Conservation (phyloP, 2,329 filamentous ascomycete genomes). For the Neopestalotiopsis sp. region DNA sequence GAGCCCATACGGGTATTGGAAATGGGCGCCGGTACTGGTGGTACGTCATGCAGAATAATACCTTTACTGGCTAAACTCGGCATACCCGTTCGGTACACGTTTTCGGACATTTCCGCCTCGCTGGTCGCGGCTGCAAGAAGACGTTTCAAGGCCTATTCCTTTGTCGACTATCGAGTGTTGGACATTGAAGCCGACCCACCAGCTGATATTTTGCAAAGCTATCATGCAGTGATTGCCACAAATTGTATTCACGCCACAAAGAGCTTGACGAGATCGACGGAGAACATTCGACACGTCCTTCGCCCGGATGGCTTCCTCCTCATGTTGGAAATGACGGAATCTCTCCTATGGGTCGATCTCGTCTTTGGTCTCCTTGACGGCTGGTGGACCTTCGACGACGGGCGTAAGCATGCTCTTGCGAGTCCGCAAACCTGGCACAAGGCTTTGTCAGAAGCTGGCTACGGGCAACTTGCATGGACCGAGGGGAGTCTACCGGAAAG, state of each 20-base stretch:
- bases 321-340: slow-evolving; percentile 40
- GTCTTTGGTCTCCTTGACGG: slow-evolving; percentile 42
- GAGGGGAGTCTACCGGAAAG: slow-evolving; percentile 32
- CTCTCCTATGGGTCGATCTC: slow-evolving; percentile 37
- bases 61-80: slow-evolving; percentile 28
- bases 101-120: slow-evolving; percentile 43
- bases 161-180: slow-evolving; percentile 31
- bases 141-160: slow-evolving; percentile 26
- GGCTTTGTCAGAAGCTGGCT: slow-evolving; percentile 28
- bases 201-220: slow-evolving; percentile 23
- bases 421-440: slow-evolving; percentile 26
- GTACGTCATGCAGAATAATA: background rate
- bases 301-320: slow-evolving; percentile 38
- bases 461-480: slow-evolving; percentile 35
- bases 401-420: slow-evolving; percentile 22
- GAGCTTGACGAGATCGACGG: slow-evolving; percentile 24
- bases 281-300: slow-evolving; percentile 31
- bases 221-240: slow-evolving; percentile 37
- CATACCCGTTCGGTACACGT: slow-evolving; percentile 40
- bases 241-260: slow-evolving; percentile 42
- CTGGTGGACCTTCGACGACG: slow-evolving; percentile 44
- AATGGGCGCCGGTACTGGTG: slow-evolving; percentile 7
- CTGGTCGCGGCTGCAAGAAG: slow-evolving; percentile 35
- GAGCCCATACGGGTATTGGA: slow-evolving; percentile 33
- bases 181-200: slow-evolving; percentile 33